These are phyloP conservation scores for Aschersonia sp. DNA, from an alignment of 2,329 filamentous ascomycete genomes.

Conservation along the genomic window DNA sequence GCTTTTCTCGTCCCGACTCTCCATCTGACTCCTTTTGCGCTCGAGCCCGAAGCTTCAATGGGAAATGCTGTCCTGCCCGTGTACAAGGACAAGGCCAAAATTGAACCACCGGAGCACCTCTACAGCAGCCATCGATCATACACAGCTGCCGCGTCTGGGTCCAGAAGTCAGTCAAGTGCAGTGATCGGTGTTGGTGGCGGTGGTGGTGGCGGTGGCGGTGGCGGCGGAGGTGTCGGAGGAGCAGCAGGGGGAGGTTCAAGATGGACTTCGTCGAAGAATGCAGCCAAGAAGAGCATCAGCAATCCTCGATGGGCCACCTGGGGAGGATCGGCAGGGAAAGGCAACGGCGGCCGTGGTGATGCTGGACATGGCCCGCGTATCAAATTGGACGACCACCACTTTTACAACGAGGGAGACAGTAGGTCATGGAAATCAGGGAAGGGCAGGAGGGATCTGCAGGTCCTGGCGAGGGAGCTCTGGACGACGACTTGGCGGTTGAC, in stretches of 20 bases:
- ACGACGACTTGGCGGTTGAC: slow-evolving; percentile 46
- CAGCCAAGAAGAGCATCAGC: slow-evolving; percentile 12
- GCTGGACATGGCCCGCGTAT: slow-evolving; percentile 26
- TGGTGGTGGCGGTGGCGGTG: too few relatives aligned
- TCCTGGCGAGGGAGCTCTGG: slow-evolving; percentile 46
- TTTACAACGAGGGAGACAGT: slow-evolving; percentile 18
- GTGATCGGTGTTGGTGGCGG: slow-evolving; percentile 8
- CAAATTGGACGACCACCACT: slow-evolving; percentile 31
- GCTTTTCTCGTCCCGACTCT: slow-evolving; percentile 43
- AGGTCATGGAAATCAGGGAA: slow-evolving; percentile 16
- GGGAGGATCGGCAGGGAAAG: slow-evolving; percentile 17
- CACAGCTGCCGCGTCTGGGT: slow-evolving; percentile 5
- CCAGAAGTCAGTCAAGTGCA: slow-evolving; percentile 7
- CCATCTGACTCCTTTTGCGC: slow-evolving; percentile 36
- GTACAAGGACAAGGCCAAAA: slow-evolving; percentile 40
- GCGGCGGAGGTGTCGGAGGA: slow-evolving; percentile 2
- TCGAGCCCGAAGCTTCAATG: slow-evolving; percentile 20
- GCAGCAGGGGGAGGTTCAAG: neutral
- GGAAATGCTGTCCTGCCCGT: slow-evolving; percentile 20
- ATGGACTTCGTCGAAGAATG: slow-evolving; percentile 5
- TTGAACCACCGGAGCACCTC: slow-evolving; percentile 22
- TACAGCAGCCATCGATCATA: neutral
- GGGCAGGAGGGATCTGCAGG: slow-evolving; percentile 19
- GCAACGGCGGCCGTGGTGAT: slow-evolving; percentile 15
- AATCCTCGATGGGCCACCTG: slow-evolving; percentile 24